A percentile compares a stretch with the other conserved stretches of the same genome.
phyloP scores from a whole-genome alignment of 2,329 filamentous ascomycete genomes.

The Diaporthe humulicola region DNA sequence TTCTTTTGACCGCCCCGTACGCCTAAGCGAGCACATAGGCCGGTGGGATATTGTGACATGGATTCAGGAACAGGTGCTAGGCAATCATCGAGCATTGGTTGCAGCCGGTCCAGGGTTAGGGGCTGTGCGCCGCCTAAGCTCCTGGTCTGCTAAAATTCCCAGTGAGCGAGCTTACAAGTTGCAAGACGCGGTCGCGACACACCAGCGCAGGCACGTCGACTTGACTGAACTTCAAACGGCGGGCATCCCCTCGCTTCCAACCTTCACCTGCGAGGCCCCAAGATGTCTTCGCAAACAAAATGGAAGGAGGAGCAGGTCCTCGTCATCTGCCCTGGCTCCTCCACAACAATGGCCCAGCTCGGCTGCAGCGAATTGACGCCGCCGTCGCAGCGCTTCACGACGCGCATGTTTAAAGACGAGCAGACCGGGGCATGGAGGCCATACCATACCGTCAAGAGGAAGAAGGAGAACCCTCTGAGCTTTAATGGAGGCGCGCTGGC shows the following conservation, averaged over 20 bases:
- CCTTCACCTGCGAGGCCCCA: conserved; percentile 15
- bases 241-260: conserved; percentile 17
- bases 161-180: conserved; percentile 22
- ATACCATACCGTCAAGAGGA: conserved; percentile 79
- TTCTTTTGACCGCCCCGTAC: not conserved
- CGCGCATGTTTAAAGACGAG: conserved; percentile 92
- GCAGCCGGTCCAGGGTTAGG: conserved; percentile 1
- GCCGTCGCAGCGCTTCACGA: conserved; percentile 86
- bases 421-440: conserved; percentile 83
- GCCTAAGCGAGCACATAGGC: not conserved
- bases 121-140: not conserved
- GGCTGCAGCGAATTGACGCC: conserved; percentile 93
- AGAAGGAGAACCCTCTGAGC: conserved; percentile 60
- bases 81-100: not conserved
- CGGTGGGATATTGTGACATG: not conserved
- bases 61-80: not conserved
- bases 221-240: conserved; percentile 22
- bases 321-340: conserved; percentile 85
- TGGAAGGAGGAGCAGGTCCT: conserved; percentile 76
- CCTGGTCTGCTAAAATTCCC: conserved; percentile 33
- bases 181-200: conserved; percentile 37
- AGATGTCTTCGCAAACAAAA: conserved; percentile 70
- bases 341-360: conserved; percentile 90
- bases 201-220: conserved; percentile 17
- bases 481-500: conserved; percentile 43